phyloP scores from a whole-genome alignment of 768 basidiomycete genomes.

The Hygrophorus russula region DNA sequence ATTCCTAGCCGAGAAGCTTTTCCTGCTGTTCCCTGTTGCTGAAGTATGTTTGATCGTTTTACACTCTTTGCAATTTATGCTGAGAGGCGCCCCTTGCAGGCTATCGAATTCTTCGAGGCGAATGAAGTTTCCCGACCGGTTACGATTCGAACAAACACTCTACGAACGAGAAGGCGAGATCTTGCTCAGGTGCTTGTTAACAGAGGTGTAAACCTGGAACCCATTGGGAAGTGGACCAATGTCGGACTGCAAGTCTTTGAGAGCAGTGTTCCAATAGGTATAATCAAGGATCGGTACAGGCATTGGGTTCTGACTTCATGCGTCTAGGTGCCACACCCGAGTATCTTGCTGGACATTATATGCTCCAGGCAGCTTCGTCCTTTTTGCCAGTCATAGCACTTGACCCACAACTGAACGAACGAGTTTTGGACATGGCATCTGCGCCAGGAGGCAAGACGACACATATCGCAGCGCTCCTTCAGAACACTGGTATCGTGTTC shows the following conservation, averaged over 20 bases:
- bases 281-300: neutral
- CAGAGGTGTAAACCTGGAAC: slow-evolving; percentile 93
- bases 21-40: slow-evolving; percentile 83
- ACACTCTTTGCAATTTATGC: slow-evolving; percentile 4
- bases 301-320: slow-evolving; percentile 1
- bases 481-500: slow-evolving; percentile 96
- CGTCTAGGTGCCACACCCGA: slow-evolving; percentile 83
- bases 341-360: slow-evolving; percentile 98
- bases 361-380: slow-evolving; percentile 98
- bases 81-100: slow-evolving; percentile 32
- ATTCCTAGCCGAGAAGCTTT: slow-evolving; percentile 89
- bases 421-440: slow-evolving; percentile 96
- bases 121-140: slow-evolving; percentile 95
- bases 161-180: slow-evolving; percentile 87
- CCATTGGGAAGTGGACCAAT: slow-evolving; percentile 99
- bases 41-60: slow-evolving; percentile 48
- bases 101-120: slow-evolving; percentile 96
- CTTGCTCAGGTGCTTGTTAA: slow-evolving; percentile 90
- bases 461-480: slow-evolving; percentile 91
- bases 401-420: slow-evolving; percentile 83
- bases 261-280: slow-evolving; percentile 87
- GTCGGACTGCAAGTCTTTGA: slow-evolving; percentile 99
- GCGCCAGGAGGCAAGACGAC: slow-evolving; percentile 98
- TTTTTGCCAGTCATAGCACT: slow-evolving; percentile 99
- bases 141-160: slow-evolving; percentile 95